phyloP scores from a whole-genome alignment of 2,329 filamentous ascomycete species.

The Cladosporium cucumerinum region DNA sequence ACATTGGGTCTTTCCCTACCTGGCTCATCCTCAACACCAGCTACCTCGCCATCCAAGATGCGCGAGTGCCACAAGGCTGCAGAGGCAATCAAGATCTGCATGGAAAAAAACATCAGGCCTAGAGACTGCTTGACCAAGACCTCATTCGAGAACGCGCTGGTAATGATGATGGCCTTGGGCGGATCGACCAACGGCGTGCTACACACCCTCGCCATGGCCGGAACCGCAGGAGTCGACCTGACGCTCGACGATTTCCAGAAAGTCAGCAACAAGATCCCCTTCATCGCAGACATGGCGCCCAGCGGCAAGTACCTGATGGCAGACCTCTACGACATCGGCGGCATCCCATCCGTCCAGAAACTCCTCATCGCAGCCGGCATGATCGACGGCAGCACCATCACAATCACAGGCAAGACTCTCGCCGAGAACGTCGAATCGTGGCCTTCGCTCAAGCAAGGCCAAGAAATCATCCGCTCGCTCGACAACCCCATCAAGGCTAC shows the following conservation, averaged over 20 bases:
- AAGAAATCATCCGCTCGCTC: conserved; percentile 78
- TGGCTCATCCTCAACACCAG: conserved; percentile 79
- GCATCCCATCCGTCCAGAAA: conserved; percentile 82
- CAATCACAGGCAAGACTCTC: conserved; percentile 79
- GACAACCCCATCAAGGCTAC: conserved; percentile 79
- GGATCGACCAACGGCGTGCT: conserved; percentile 86
- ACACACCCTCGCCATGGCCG: conserved; percentile 87
- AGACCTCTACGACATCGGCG: conserved; percentile 81
- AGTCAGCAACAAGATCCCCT: conserved; percentile 77
- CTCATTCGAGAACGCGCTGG: conserved; percentile 82
- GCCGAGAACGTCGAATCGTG: conserved; percentile 75
- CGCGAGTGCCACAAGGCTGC: conserved; percentile 81
- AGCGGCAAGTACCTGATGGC: conserved; percentile 83
- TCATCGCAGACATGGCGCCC: conserved; percentile 81
- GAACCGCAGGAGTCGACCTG: conserved; percentile 73
- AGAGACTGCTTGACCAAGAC: conserved; percentile 74
- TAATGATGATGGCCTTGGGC: conserved; percentile 88
- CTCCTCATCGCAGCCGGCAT: conserved; percentile 72
- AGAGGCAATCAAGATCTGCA: conserved; percentile 71
- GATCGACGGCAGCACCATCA: conserved; percentile 73
- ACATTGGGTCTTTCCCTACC: conserved; percentile 81
- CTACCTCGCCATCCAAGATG: conserved; percentile 75
- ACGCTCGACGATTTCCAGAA: conserved; percentile 80
- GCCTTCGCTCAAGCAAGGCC: conserved; percentile 72
- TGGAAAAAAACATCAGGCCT: conserved; percentile 79